Evolutionary conservation across 306 rosid genomes (phyloP), one percentile per base, ranked within the genome.

Genomic region (Acacia melanoxylon): DNA sequence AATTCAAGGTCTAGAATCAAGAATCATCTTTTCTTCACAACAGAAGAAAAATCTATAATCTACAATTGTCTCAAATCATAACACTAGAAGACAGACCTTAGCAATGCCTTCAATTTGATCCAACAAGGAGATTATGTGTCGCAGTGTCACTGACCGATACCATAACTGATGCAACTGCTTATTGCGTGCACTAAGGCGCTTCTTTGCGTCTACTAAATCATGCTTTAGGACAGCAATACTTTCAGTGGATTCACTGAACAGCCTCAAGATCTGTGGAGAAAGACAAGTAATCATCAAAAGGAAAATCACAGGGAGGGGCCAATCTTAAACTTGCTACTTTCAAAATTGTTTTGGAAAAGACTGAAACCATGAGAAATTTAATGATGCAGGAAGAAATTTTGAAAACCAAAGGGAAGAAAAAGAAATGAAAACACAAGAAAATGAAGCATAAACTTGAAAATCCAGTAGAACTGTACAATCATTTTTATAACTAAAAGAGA

Each of bases 101-200:
- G 98, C 91, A 77, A 96, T 92, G 88, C 94, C 95, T 91, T 96
- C 99, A 70, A 96, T 96, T 92, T 96, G 99, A 92, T 96, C 99
- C 87, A 94, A 88, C 68, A 96, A 88, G 81, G 99, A 89, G 86
- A 96, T 96, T 78, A 96, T 96, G 88, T 96, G 95, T 62, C 98
- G 97, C 90, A 96, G 75, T 14, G 98, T 96, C 77, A 96, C 99
- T 4, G 99, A 96, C 51, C 98, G 98, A 88, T 92, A 94, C 99
- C 99, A 96, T 82, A 96, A 86, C 89, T 96, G 99, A 89, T 96
- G 99, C 86, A 96, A 89, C 78, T 96, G 99, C 81, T 96, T 96
- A 85, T 82, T 96, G 88, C 97, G 99, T 40, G 90, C 93, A 87
- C 99, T 96, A 69, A 96, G 93, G 68, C 83, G 89, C 80, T 77